These are phyloP conservation scores for Hymenotorrendiella dingleyae DNA, from an alignment of 2,329 filamentous ascomycete genomes.

Conservation along the genomic window DNA sequence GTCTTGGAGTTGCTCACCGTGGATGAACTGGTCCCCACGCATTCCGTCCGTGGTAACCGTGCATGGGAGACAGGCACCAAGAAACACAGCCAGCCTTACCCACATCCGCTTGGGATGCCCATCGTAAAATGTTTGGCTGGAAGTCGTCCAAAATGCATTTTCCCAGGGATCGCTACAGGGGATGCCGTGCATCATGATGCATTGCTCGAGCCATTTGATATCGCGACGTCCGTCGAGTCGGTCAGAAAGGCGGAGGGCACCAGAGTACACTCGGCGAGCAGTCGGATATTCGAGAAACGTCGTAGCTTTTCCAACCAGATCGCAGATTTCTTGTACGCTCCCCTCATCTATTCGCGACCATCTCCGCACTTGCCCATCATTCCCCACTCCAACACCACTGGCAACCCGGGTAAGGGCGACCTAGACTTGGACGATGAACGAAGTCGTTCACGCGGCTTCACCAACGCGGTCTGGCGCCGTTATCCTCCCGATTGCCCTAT, in stretches of 20 bases:
- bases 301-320: conserved; percentile 8
- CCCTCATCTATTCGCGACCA: too few relatives aligned
- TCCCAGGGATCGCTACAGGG: conserved; percentile 12
- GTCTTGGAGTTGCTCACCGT: conserved; percentile 7
- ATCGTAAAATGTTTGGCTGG: conserved; percentile 11
- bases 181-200: conserved; percentile 8
- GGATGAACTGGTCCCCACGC: not conserved
- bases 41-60: conserved; percentile 1
- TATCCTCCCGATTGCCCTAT: not conserved
- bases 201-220: conserved; percentile 8
- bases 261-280: not conserved
- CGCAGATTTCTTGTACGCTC: too few relatives aligned
- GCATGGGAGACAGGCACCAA: conserved; percentile 8
- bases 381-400: not conserved
- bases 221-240: conserved; percentile 14
- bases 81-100: conserved; percentile 19
- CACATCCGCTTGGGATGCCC: conserved; percentile 9
- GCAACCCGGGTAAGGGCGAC: not conserved
- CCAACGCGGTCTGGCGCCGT: too few relatives aligned
- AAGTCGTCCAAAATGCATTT: conserved; percentile 8
- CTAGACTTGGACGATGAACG: not conserved
- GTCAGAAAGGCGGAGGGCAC: conserved; percentile 6
- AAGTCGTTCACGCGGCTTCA: too few relatives aligned
- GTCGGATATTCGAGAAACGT: not conserved
- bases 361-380: too few relatives aligned